phyloP scores from a whole-genome alignment of 2,329 filamentous ascomycete species.

The Furcasterigmium sp. region DNA sequence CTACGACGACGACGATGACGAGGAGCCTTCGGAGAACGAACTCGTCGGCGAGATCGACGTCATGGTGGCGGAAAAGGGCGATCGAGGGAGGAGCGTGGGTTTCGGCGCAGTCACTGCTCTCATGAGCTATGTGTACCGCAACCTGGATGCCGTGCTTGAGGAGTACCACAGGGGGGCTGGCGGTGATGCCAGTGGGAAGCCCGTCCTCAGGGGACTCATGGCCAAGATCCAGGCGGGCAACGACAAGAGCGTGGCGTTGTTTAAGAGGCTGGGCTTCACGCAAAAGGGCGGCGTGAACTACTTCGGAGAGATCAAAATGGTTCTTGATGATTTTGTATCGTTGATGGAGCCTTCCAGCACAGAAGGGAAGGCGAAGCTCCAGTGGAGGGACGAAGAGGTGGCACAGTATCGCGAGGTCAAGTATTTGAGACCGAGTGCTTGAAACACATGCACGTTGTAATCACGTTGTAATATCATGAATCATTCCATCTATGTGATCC shows the following conservation, averaged over 20 bases:
- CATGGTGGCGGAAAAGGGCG: constrained; percentile 65
- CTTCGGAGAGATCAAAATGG: constrained; percentile 54
- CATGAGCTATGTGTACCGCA: constrained; percentile 58
- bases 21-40: constrained; percentile 13
- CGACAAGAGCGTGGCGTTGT: constrained; percentile 42
- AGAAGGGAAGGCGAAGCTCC: neutral
- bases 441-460: too few species aligned
- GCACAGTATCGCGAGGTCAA: neutral
- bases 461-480: too few species aligned
- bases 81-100: constrained; percentile 61
- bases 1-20: constrained; percentile 44
- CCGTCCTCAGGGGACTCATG: constrained; percentile 42
- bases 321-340: constrained; percentile 24
- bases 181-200: constrained; percentile 1
- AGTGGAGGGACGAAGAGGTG: neutral
- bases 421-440: neutral
- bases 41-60: constrained; percentile 73
- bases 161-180: constrained; percentile 29
- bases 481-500: neutral
- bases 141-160: constrained; percentile 47
- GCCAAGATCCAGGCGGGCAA: constrained; percentile 57
- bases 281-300: constrained; percentile 51
- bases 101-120: constrained; percentile 61
- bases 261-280: constrained; percentile 44
- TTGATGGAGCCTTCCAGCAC: constrained; percentile 1